Base-by-base conservation (phyloP, 345 rosid genomes). In the Euphorbia pulcherrima region DNA sequence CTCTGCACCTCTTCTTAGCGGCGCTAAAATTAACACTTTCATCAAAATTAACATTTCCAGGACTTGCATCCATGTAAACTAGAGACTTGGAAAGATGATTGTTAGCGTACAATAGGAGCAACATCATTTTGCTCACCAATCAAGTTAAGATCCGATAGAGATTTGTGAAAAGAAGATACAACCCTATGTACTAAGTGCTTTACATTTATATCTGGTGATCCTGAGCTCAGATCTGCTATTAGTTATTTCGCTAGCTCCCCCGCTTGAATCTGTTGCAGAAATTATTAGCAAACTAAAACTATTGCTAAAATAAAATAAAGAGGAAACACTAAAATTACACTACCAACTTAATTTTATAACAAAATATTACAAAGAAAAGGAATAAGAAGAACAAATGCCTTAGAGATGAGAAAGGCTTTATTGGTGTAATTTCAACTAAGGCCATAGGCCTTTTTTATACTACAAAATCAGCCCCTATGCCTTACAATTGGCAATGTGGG, bases 111-210 rank as follows among this genome's bases (percentile, higher is more conserved):
- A 14, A 46, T 5, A n/a, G 58, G 57, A 65, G 62, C 55, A 35
- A 6, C 64, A 58, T 23, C 20, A 51, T 71, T 88, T n/a, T 68
- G 76, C 12, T 77, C 11, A 44, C 76, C 67, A 30, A 69, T 51
- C 70, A 72, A 56, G 53, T 71, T 71, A 44, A 71, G 75, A 54
- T 71, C 67, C 69, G 40, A 48, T 12, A 76, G 56, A 67, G 79
- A 57, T 59, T 50, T 76, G 66, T 71, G 75, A 4, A 67, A 76
- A 21, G 79, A 76, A 54, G 75, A 67, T 27, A 71, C 40, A 29
- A 76, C 67, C 64, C 67, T 76, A 48, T 56, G 72, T 17, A 62
- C 16, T 10, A 76, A 61, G 10, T 33, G 9, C 27, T 71, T 70
- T n/a, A 54, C 23, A 40, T 46, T 62, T 57, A 67, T 69, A 56